phyloP scores from a whole-genome alignment of 192 early-diverging fungal genomes.

The Backusella morwellensis region DNA sequence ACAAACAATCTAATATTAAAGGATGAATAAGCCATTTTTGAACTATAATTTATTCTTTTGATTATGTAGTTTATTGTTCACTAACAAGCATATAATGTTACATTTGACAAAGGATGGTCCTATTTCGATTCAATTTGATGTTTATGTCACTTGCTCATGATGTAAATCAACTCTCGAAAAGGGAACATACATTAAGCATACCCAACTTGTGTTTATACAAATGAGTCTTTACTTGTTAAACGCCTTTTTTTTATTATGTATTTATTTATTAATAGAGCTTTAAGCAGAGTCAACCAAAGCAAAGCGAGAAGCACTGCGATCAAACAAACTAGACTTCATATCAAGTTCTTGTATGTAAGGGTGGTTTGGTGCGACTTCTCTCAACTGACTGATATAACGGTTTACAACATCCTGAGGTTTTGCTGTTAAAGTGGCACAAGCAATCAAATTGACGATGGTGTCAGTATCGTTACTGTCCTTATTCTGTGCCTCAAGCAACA shows the following conservation, averaged over 20 bases:
- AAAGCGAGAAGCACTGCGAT: slow-evolving; percentile 59
- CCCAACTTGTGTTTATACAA: too few species aligned
- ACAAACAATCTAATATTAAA: too few species aligned
- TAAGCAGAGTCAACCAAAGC: slow-evolving; percentile 28
- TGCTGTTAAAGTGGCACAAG: slow-evolving; percentile 64
- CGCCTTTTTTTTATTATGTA: neutral
- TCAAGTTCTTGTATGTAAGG: slow-evolving; percentile 74
- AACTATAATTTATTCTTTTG: too few species aligned
- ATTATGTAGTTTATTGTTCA: too few species aligned
- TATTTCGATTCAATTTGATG: too few species aligned
- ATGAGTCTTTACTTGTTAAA: too few species aligned
- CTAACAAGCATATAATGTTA: too few species aligned
- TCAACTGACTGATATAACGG: slow-evolving; percentile 67
- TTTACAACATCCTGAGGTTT: slow-evolving; percentile 66
- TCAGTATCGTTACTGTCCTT: slow-evolving; percentile 74
- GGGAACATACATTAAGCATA: too few species aligned
- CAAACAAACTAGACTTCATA: slow-evolving; percentile 82
- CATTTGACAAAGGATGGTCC: too few species aligned
- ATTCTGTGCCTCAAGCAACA: slow-evolving; percentile 76
- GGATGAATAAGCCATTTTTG: too few species aligned
- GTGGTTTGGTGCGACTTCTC: slow-evolving; percentile 73
- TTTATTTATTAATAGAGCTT: neutral
- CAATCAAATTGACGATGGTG: slow-evolving; percentile 83
- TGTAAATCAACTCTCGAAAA: too few species aligned
- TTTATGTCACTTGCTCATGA: too few species aligned